These are phyloP conservation scores for Albugo candida DNA, from an alignment of 352 stramenopile species.

Conservation along the genomic window DNA sequence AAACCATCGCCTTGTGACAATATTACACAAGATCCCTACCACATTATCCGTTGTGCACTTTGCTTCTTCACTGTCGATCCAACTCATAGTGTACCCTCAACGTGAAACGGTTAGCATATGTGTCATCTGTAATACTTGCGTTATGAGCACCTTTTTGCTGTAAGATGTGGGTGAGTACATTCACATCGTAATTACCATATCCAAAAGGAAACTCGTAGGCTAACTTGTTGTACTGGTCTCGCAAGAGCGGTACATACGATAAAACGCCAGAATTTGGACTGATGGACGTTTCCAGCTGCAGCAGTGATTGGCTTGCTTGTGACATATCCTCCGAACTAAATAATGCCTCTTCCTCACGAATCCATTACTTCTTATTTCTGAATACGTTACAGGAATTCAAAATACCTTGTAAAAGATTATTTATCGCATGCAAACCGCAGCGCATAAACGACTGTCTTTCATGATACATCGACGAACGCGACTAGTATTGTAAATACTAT, in stretches of 20 bases:
- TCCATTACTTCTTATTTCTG: background rate
- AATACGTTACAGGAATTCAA: background rate
- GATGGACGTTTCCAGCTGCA: conserved; percentile 33
- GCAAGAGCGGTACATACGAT: conserved; percentile 4
- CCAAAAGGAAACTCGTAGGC: conserved; percentile 38
- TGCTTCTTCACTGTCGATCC: conserved; percentile 23
- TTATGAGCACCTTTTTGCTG: conserved; percentile 27
- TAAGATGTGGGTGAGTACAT: conserved; percentile 41
- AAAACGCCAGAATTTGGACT: conserved; percentile 11
- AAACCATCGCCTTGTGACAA: conserved; percentile 21
- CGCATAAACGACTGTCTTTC: conserved; percentile 51
- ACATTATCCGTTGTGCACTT: conserved; percentile 3
- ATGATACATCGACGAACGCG: conserved; percentile 22
- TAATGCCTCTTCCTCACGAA: background rate
- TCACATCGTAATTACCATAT: conserved; percentile 68
- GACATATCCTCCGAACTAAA: background rate
- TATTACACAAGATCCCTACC: conserved; percentile 42
- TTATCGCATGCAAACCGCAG: conserved; percentile 63
- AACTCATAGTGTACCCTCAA: conserved; percentile 38
- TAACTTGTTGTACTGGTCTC: conserved; percentile 1
- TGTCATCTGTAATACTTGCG: background rate
- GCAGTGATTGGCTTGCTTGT: background rate
- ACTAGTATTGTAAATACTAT: background rate
- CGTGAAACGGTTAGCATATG: background rate
- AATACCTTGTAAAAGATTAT: conserved; percentile 56